These are phyloP conservation scores for Stemphylium beticola DNA, from an alignment of 2,329 filamentous ascomycete species.

Conservation along the genomic window DNA sequence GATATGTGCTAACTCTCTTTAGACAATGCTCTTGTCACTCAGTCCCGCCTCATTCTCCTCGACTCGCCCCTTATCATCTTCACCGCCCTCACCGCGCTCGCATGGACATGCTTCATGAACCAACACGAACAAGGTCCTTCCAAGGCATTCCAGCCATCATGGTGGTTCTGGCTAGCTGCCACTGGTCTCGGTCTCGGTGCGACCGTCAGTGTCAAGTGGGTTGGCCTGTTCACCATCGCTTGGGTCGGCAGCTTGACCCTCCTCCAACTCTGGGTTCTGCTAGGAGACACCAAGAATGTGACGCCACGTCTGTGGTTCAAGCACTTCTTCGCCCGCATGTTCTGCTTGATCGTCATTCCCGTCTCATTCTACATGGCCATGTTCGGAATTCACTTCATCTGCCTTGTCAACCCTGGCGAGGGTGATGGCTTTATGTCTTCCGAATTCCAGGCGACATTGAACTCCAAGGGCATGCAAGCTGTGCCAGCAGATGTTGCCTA, in stretches of 20 bases:
- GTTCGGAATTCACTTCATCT: slow-evolving; percentile 96
- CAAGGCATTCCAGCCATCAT: slow-evolving; percentile 84
- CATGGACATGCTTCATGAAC: slow-evolving; percentile 93
- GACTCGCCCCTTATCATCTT: slow-evolving; percentile 94
- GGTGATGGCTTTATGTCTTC: slow-evolving; percentile 99
- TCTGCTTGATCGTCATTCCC: slow-evolving; percentile 91
- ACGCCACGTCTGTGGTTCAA: slow-evolving; percentile 87
- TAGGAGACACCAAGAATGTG: slow-evolving; percentile 86
- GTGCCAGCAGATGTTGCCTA: slow-evolving; percentile 90
- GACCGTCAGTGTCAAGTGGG: slow-evolving; percentile 97
- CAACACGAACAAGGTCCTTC: slow-evolving; percentile 91
- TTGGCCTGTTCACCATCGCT: slow-evolving; percentile 96
- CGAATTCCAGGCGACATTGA: slow-evolving; percentile 96
- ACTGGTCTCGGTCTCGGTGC: slow-evolving; percentile 88
- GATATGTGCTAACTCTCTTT: slow-evolving; percentile 25
- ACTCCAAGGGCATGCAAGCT: slow-evolving; percentile 95
- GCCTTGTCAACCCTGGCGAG: slow-evolving; percentile 91
- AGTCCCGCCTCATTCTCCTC: slow-evolving; percentile 92
- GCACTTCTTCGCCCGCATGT: slow-evolving; percentile 87
- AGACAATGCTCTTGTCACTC: slow-evolving; percentile 96
- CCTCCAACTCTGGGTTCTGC: slow-evolving; percentile 91
- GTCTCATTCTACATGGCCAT: slow-evolving; percentile 91
- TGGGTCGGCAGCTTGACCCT: slow-evolving; percentile 94
- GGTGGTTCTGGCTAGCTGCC: slow-evolving; percentile 97
- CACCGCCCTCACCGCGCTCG: slow-evolving; percentile 87